phyloP scores from a whole-genome alignment of 2,329 filamentous ascomycete genomes.

The Polytolypa hystricis region DNA sequence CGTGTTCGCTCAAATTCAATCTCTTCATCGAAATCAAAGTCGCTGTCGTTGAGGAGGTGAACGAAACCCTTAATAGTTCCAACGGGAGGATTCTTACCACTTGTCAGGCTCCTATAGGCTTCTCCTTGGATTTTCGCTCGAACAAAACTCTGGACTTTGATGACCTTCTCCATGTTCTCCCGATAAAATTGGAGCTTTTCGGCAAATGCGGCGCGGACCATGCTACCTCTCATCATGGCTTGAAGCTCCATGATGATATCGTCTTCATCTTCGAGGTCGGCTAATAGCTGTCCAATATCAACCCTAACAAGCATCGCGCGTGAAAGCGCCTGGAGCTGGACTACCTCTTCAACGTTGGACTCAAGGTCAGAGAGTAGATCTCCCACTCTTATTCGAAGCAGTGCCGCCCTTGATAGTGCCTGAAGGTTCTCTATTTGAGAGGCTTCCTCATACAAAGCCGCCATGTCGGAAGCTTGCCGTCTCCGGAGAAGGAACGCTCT shows the following conservation, averaged over 20 bases:
- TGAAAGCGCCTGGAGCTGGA: conserved; percentile 61
- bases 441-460: conserved; percentile 22
- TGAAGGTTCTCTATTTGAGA: conserved; percentile 27
- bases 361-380: conserved; percentile 57
- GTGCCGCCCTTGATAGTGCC: conserved; percentile 29
- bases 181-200: conserved; percentile 84
- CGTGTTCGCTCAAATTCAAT: conserved; percentile 90
- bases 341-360: conserved; percentile 55
- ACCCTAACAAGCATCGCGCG: conserved; percentile 70
- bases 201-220: conserved; percentile 63
- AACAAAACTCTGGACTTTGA: conserved; percentile 97
- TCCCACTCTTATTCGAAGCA: conserved; percentile 30
- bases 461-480: conserved; percentile 20
- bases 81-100: conserved; percentile 91
- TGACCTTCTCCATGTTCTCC: conserved; percentile 96
- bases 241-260: conserved; percentile 66
- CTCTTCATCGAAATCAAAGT: conserved; percentile 98
- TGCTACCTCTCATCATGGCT: conserved; percentile 57
- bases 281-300: conserved; percentile 61
- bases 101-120: conserved; percentile 93
- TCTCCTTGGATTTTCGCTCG: conserved; percentile 91
- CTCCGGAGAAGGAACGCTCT: conserved; percentile 32
- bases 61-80: conserved; percentile 97
- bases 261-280: conserved; percentile 72
- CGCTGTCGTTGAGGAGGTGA: conserved; percentile 91